Conservation (phyloP, 805 yeast species). For the Blastobotrys robertii region DNA sequence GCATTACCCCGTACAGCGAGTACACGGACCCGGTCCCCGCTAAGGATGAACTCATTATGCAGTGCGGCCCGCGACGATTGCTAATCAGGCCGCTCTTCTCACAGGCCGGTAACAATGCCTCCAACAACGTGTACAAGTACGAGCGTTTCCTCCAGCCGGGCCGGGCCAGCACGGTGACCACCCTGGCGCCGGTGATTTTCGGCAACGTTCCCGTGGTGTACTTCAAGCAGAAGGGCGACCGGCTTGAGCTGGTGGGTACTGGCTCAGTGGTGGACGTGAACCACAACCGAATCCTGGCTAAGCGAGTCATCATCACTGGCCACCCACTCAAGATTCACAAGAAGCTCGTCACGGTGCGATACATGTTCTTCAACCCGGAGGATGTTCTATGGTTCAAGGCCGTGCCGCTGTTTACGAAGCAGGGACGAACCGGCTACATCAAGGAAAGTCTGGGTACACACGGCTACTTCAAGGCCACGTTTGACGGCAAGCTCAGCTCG, state of each 20-base stretch:
- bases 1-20: constrained; percentile 83
- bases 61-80: constrained; percentile 89
- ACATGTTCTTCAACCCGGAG: constrained; percentile 91
- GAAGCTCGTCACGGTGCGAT: constrained; percentile 80
- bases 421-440: constrained; percentile 90
- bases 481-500: constrained; percentile 80
- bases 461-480: constrained; percentile 93
- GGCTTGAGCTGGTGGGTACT: constrained; percentile 62
- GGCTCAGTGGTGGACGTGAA: constrained; percentile 87
- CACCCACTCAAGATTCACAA: constrained; percentile 94
- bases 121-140: constrained; percentile 80
- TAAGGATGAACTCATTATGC: constrained; percentile 72
- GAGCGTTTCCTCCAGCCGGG: constrained; percentile 81
- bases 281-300: constrained; percentile 73
- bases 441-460: constrained; percentile 96
- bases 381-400: constrained; percentile 86
- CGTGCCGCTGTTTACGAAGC: constrained; percentile 84
- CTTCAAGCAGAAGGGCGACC: constrained; percentile 44
- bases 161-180: constrained; percentile 64
- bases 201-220: constrained; percentile 72
- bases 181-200: constrained; percentile 79
- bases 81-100: constrained; percentile 76
- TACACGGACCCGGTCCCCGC: constrained; percentile 71
- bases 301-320: constrained; percentile 85
- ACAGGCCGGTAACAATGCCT: constrained; percentile 54